These are phyloP conservation scores for Agaricus sinodeliciosus DNA, from an alignment of 768 basidiomycete species.

Conservation along the genomic window DNA sequence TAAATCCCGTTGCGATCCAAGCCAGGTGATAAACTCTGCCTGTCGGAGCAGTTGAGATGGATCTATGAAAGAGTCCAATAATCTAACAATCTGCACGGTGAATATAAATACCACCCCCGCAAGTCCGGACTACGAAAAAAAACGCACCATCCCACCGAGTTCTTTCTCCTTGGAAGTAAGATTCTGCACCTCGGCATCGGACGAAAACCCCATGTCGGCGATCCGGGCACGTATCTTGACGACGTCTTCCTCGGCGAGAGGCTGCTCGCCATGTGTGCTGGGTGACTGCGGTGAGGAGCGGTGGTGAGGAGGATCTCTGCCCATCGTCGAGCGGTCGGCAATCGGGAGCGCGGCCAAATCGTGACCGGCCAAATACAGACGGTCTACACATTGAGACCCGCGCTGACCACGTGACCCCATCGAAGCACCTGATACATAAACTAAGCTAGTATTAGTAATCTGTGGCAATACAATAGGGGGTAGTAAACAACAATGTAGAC, in stretches of 20 bases:
- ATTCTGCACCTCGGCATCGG: slow-evolving; percentile 6
- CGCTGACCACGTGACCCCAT: slow-evolving; percentile 8
- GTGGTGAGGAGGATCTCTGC: slow-evolving; percentile 17
- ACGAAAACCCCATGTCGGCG: slow-evolving; percentile 31
- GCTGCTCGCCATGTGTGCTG: not conserved
- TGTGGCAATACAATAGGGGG: slow-evolving; percentile 8
- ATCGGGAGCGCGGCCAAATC: slow-evolving; percentile 9
- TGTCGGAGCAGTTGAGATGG: slow-evolving; percentile 47
- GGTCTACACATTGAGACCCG: slow-evolving; percentile 8
- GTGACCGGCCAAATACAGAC: slow-evolving; percentile 12
- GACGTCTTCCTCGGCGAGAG: slow-evolving; percentile 41
- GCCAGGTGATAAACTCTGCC: slow-evolving; percentile 51
- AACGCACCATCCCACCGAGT: slow-evolving; percentile 48
- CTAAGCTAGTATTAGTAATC: too few species aligned
- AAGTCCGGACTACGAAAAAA: not conserved
- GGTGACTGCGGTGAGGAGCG: too few species aligned
- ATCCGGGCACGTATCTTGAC: slow-evolving; percentile 40
- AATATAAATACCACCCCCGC: slow-evolving; percentile 8
- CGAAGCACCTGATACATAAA: not conserved
- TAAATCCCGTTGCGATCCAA: slow-evolving; percentile 54
- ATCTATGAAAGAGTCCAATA: slow-evolving; percentile 31
- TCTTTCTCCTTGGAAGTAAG: slow-evolving; percentile 40
- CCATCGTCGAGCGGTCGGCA: slow-evolving; percentile 11
- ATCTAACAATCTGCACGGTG: slow-evolving; percentile 34
- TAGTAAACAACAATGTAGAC: slow-evolving; percentile 3